Conservation (phyloP, 2,329 filamentous ascomycete species). For the Penicillium brasilianum region DNA sequence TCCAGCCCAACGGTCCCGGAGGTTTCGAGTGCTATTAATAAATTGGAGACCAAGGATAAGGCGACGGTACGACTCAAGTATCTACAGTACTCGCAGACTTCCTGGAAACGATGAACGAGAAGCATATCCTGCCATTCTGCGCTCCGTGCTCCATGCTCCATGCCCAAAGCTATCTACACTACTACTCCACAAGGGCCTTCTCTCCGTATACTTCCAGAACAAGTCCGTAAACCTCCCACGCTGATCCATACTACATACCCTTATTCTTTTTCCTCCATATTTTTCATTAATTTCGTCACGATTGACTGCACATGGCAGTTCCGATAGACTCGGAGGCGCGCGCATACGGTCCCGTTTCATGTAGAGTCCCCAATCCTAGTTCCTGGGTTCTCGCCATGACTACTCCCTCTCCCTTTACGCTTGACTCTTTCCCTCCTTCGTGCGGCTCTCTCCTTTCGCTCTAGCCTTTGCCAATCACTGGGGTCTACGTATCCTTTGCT, state of each 20-base stretch:
- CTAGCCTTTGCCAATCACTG: background rate
- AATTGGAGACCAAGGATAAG: too few relatives aligned
- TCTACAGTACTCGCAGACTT: too few relatives aligned
- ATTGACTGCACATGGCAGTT: background rate
- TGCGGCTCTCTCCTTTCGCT: background rate
- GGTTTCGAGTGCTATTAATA: slow-evolving; percentile 2
- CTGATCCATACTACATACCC: background rate
- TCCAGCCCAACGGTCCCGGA: slow-evolving; percentile 7
- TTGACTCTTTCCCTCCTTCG: background rate
- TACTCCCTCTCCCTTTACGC: too few relatives aligned
- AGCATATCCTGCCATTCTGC: background rate
- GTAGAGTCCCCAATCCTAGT: background rate
- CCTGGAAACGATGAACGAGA: background rate
- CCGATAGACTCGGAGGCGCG: slow-evolving; percentile 1
- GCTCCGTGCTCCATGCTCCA: background rate
- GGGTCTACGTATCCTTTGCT: slow-evolving; percentile 1
- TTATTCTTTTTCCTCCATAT: background rate
- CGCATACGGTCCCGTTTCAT: background rate
- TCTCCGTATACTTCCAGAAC: background rate
- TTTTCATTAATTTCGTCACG: background rate
- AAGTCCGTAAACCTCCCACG: background rate
- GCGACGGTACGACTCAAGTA: too few relatives aligned
- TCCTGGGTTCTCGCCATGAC: background rate
- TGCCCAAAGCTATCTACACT: background rate
- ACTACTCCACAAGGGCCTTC: slow-evolving; percentile 1